Evolutionary conservation across 1,139 yeast species (phyloP), one percentile per base, ranked within the genome.

Genomic region (Spathaspora sp.): DNA sequence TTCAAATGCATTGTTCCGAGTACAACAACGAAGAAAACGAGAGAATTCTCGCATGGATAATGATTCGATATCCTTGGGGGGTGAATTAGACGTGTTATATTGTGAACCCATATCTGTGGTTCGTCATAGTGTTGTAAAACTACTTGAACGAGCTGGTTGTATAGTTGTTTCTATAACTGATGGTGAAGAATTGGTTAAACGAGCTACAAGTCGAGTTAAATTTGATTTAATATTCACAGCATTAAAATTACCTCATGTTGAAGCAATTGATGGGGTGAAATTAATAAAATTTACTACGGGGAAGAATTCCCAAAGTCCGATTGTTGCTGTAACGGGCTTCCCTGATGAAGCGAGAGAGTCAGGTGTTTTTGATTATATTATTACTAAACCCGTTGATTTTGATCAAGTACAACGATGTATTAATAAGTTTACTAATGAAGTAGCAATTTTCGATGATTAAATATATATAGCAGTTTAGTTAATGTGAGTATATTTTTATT

Each of bases 61-160:
- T 9, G 27, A 40, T 42, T 34, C 39, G 6, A 23, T 43, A 53
- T 43, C 47, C 13, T 11, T 45, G 15, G 57, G 33, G 43, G 38
- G 51, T 45, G 72, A 74, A 51, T 44, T 87, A 50, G 95, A 89
- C 61, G 83, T 89, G 2, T 68, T 91, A 43, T 75, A 89, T 27
- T 90, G 97, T 66, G 97, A 90, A 58, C 90, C 95, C 3, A 88
- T 88, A 50, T 93, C 97, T 0, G 86, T 86, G 44, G 85, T 88
- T 51, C 68, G 96, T 42, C 89, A 82, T 59, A 77, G 88, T 10
- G 77, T 86, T 38, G 79, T 82, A 42, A 80, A 78, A 48, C 74
- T 85, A 55, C 68, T 93, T 49, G 89, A 84, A 50, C 74, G 78
- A 46, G 64, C 86, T 29, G 96, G 95, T 0, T 89, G 97, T 65